Base-by-base conservation (phyloP, 441 rosid species). In the Aleurites moluccanus region DNA sequence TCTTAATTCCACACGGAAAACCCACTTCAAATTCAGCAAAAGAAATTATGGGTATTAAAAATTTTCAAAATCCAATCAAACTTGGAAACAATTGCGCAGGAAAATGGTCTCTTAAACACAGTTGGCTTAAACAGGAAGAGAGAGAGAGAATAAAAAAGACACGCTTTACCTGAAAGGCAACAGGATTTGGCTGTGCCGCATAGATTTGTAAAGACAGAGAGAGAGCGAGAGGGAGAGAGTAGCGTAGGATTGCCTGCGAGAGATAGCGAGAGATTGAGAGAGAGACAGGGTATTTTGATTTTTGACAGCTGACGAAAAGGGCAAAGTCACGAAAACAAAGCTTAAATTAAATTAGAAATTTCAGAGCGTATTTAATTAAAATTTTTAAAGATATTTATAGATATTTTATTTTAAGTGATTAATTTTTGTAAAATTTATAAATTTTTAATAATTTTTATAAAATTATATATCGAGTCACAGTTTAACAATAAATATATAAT, bases 131-230 rank as follows among this genome's bases (percentile, higher is more conserved):
- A 47, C 59, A 50, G 27, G 49, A 35, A 33, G 52, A 30, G 10
- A 52, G 64, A 23, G 30, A 9, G n/a, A n/a, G n/a, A n/a, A 44
- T 9, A 30, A 16, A 44, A 53, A 35, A 74, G 50, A 55, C 57
- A 64, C 18, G 72, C 59, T 57, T 62, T 70, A 86, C 87, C 89
- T 78, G 80, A 64, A 77, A 74, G 20, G 35, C 68, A 80, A 73
- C 49, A 40, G 70, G 75, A 80, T 69, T 76, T 66, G 67, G 67
- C 67, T 69, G 62, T 73, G 77, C 47, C n/a, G 68, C 64, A 42
- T 64, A 45, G 79, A 80, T 55, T 78, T 73, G 49, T n/a, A 61
- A 69, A 57, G 3, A 13, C 28, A 38, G 66, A 63, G n/a, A 57
- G 70, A 55, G n/a, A n/a, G n/a, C n/a, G n/a, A n/a, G 75, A 57